A percentile compares a stretch with the other conserved stretches of the same genome.
Conservation (phyloP, 306 rosid genomes). For the Delonix regia region DNA sequence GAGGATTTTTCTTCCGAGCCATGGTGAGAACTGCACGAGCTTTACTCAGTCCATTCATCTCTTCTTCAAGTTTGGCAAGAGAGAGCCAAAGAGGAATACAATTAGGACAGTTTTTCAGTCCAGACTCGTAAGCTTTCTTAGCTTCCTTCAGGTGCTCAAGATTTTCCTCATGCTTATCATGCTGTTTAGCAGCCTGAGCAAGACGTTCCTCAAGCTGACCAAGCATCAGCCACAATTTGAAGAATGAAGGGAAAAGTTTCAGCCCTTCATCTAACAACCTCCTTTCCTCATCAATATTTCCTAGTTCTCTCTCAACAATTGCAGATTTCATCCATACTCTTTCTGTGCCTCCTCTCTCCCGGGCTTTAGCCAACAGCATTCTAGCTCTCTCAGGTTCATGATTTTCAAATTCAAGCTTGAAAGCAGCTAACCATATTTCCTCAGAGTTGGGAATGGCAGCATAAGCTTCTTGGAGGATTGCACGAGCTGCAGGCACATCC, state of each 20-base stretch:
- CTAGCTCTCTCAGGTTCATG: conserved; percentile 96
- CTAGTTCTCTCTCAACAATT: conserved; percentile 87
- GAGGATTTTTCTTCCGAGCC: conserved; percentile 90
- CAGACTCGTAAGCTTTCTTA: conserved; percentile 76
- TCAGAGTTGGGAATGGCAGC: conserved; percentile 93
- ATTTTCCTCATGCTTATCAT: conserved; percentile 47
- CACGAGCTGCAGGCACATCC: conserved; percentile 85
- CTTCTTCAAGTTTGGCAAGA: conserved; percentile 87
- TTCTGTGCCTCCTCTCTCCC: conserved; percentile 92
- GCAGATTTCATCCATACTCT: conserved; percentile 97
- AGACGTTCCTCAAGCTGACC: conserved; percentile 88
- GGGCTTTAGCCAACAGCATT: conserved; percentile 87
- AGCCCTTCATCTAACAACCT: conserved; percentile 81
- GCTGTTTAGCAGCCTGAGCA: conserved; percentile 40
- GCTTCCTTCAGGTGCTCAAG: conserved; percentile 69
- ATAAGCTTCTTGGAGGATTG: conserved; percentile 91
- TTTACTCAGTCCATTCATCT: conserved; percentile 80
- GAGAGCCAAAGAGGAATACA: conserved; percentile 83
- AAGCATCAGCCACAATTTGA: conserved; percentile 91
- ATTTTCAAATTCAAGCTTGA: conserved; percentile 92
- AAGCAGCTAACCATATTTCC: conserved; percentile 95
- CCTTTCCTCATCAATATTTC: conserved; percentile 76
- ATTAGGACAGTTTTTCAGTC: conserved; percentile 72
- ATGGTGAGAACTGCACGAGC: conserved; percentile 90
- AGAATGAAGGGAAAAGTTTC: conserved; percentile 75